These are phyloP conservation scores for Cucurbita moschata DNA, from an alignment of 306 rosid genomes.

Conservation along the genomic window DNA sequence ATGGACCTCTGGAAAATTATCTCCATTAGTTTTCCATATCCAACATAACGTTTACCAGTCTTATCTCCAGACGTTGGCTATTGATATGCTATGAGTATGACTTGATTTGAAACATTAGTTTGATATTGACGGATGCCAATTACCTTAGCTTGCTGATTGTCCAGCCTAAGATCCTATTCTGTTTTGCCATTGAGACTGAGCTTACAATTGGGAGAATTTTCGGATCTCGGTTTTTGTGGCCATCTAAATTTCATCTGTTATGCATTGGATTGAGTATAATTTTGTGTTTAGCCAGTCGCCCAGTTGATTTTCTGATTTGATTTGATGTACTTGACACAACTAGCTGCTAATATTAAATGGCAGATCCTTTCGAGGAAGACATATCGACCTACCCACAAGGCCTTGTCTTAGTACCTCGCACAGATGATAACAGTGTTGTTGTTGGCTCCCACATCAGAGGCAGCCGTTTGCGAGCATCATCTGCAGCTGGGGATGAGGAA, in stretches of 20 bases:
- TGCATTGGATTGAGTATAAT: not conserved
- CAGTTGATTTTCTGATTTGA: not conserved
- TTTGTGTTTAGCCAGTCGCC: not conserved
- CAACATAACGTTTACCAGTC: not conserved
- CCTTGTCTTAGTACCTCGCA: constrained; percentile 88
- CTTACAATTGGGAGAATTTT: not conserved
- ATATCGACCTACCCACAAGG: constrained; percentile 71
- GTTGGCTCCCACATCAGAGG: constrained; percentile 92
- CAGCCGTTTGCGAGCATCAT: constrained; percentile 90
- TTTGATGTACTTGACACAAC: not conserved
- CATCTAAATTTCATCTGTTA: not conserved
- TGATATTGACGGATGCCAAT: not conserved
- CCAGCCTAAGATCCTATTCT: not conserved
- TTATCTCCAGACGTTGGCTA: not conserved
- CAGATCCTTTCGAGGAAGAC: constrained; percentile 86
- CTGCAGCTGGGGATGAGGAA: constrained; percentile 78
- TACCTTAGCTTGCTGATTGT: not conserved
- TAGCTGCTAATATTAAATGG: constrained; percentile 12
- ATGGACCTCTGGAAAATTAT: not conserved
- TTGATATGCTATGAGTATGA: not conserved
- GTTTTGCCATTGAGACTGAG: not conserved
- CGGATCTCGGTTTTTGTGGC: not conserved
- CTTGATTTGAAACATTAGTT: not conserved
- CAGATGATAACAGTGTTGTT: constrained; percentile 55
- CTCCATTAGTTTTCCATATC: not conserved